Evolutionary conservation across 306 rosid species (phyloP), one percentile per base, ranked within the genome.

Genomic region (Cotoneaster glaucophyllus): DNA sequence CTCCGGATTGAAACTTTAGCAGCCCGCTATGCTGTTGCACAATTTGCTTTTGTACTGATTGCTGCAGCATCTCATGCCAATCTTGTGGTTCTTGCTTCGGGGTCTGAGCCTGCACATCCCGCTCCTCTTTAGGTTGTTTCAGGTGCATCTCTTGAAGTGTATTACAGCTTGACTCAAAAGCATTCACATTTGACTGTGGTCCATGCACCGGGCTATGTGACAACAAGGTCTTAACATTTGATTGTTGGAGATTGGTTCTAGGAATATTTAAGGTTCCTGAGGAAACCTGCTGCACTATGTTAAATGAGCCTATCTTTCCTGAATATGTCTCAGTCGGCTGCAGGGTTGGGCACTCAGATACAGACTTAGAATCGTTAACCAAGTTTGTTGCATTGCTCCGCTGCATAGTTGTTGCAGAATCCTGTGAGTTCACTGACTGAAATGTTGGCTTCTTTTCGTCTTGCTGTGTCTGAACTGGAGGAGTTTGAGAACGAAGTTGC

Each of bases 41-140:
- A 10, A 78, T 81, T 22, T 69, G 29, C 8, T 71, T 48, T 1
- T 70, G 77, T 32, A 69, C 89, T 62, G 78, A 72, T 44, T 85
- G 64, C 71, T 80, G 90, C 90, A 83, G 90, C 85, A 84, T 82
- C 80, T 85, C 82, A 14, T 81, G 89, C 82, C 85, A 91, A 8
- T 56, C 28, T 68, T 82, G 94, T 28, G 75, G 53, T 67, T 82
- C 83, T 45, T 86, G 86, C 83, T 90, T 88, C 24, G 73, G 43
- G 17, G 12, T 65, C 63, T 82, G 90, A 32, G 8, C 9, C 48
- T 65, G 69, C 22, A 43, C 81, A 88, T 77, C 69, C 59, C 81
- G 87, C 37, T 90, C 93, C 26, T 88, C 87, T 78, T 91, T 90
- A 67, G 85, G 89, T 50, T 83, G 93, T 75, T 91, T 91, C 79